Conservation (phyloP, 345 rosid genomes). For the Laguncularia racemosa region DNA sequence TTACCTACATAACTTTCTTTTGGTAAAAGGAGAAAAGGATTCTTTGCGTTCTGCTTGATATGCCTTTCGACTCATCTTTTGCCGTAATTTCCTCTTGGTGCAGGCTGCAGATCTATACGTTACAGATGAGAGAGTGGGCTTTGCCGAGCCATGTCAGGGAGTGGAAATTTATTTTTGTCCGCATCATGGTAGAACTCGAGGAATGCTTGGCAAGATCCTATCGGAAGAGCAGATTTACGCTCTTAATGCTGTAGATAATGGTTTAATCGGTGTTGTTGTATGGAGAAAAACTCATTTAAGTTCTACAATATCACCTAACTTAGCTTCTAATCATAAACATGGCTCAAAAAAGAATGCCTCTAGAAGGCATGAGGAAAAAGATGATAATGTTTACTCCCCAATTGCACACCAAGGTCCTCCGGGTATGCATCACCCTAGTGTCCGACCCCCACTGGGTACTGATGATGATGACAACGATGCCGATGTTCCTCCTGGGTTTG, state of each 20-base stretch:
- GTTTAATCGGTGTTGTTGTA: conserved; percentile 88
- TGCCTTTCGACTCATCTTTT: not conserved
- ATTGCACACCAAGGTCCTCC: not conserved
- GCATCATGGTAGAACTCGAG: conserved; percentile 47
- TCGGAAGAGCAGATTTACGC: conserved; percentile 58
- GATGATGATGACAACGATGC: conserved; percentile 26
- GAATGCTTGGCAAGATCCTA: conserved; percentile 61
- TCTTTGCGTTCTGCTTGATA: not conserved
- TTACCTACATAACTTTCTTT: not conserved
- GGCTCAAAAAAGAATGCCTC: conserved; percentile 43
- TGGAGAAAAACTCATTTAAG: conserved; percentile 78
- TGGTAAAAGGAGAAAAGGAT: not conserved
- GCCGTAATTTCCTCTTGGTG: not conserved
- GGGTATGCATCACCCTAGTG: conserved; percentile 4
- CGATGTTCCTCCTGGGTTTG: conserved; percentile 93
- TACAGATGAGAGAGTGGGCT: conserved; percentile 72
- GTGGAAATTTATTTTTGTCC: conserved; percentile 89
- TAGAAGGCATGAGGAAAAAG: conserved; percentile 40
- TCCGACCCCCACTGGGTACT: conserved; percentile 11
- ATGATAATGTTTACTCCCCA: conserved; percentile 19
- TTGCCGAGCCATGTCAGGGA: conserved; percentile 75
- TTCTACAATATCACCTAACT: conserved; percentile 25
- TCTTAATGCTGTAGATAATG: conserved; percentile 54
- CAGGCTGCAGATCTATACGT: conserved; percentile 81
- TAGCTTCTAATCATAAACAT: conserved; percentile 44